Base-by-base conservation (phyloP, 768 basidiomycete genomes). In the Termitomyces heimii region DNA sequence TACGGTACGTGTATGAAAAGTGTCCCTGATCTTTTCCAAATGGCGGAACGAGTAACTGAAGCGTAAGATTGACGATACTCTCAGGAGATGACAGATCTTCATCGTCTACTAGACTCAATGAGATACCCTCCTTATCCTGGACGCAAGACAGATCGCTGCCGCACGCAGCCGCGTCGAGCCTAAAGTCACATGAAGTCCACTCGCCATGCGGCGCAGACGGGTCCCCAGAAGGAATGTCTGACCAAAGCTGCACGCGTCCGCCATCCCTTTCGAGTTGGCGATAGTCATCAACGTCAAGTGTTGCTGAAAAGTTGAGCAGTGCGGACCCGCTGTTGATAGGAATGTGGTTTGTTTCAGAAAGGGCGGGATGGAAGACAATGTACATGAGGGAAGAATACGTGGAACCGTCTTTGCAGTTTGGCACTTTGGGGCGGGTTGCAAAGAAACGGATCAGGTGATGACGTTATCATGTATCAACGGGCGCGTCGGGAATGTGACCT, bases 1-100 rank as follows among this genome's bases (percentile, higher is more conserved):
- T 53, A 39, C 82, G 75, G 64, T 82, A 84, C 0, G 82, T 83
- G 65, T 76, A 80, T 18, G 72, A 72, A 59, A 71, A 77, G 8
- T 43, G 29, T 20, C 46, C 49, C 26, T 55, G 46, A 14, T 42
- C 29, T 5, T 46, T 39, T 34, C 29, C 43, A 48, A 54, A 42
- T 13, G 53, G 37, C 37, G 60, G 57, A 51, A 64, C 60, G 39
- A 32, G 48, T 16, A 65, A 20, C 5, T 54, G 52, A 35, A 69
- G 57, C 3, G 63, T 57, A 46, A 67, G 54, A 46, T 35, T 50
- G 35, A 13, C 26, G 35, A 13, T 22, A 12, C 42, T 28, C 29
- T 52, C 54, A 5, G 43, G 29, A 39, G 48, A 24, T 24, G 52
- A 20, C 18, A 18, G 52, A 44, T 42, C 26, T 22, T 56, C 50